phyloP scores from a whole-genome alignment of 2,329 filamentous ascomycete genomes.

The Akanthomyces uredinophilus region DNA sequence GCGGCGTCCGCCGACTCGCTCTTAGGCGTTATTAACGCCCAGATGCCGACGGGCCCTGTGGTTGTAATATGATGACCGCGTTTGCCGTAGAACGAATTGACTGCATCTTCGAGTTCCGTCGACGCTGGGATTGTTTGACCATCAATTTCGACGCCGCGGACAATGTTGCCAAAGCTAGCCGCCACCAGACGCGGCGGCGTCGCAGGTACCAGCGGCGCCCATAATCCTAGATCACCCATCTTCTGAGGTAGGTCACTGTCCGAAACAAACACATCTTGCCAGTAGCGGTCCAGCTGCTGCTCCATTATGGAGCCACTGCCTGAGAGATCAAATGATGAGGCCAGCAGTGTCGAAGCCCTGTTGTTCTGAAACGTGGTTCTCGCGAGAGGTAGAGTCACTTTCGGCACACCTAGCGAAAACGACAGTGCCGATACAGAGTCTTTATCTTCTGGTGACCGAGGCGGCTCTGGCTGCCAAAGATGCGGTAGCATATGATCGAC shows the following conservation, averaged over 20 bases:
- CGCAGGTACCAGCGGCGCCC: conserved; percentile 54
- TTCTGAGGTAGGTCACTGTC: conserved; percentile 19
- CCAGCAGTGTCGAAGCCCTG: conserved; percentile 52
- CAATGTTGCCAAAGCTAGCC: conserved; percentile 71
- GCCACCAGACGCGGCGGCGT: conserved; percentile 58
- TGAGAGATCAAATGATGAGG: conserved; percentile 27
- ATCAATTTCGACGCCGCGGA: conserved; percentile 55
- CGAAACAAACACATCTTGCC: conserved; percentile 33
- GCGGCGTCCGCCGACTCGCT: conserved; percentile 15
- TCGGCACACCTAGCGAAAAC: conserved; percentile 32
- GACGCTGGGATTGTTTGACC: conserved; percentile 56
- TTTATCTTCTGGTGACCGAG: conserved; percentile 24
- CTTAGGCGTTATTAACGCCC: conserved; percentile 63
- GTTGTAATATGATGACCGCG: conserved; percentile 21
- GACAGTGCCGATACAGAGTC: conserved; percentile 38
- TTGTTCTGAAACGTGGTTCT: conserved; percentile 76
- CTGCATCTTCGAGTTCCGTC: conserved; percentile 61
- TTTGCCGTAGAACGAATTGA: conserved; percentile 52
- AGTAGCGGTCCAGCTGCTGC: conserved; percentile 31
- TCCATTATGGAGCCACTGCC: conserved; percentile 19
- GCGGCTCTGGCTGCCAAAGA: conserved; percentile 35
- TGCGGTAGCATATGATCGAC: conserved; percentile 38
- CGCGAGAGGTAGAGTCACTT: conserved; percentile 59
- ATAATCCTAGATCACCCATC: conserved; percentile 24
- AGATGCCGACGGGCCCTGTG: conserved; percentile 54